These are phyloP conservation scores for Boletellus sp. DNA, from an alignment of 768 basidiomycete genomes.

Conservation along the genomic window DNA sequence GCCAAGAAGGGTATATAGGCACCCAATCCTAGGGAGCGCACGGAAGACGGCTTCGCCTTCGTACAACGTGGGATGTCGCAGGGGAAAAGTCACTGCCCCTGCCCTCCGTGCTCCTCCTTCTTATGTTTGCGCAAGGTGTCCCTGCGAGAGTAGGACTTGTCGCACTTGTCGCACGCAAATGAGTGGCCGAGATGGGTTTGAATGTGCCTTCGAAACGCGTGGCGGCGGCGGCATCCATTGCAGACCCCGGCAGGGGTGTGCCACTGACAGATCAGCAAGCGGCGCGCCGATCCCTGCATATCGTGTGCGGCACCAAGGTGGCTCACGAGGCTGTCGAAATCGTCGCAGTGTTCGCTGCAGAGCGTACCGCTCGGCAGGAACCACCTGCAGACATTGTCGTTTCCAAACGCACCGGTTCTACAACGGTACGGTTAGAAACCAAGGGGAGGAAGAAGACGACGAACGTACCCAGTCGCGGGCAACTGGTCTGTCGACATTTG, in stretches of 20 bases:
- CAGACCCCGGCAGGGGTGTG: background rate
- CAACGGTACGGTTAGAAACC: background rate
- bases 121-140: slow-evolving; percentile 3
- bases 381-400: background rate
- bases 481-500: too few species aligned
- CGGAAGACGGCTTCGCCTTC: too few species aligned
- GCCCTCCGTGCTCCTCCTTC: background rate
- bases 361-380: background rate
- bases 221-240: background rate
- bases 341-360: background rate
- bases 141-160: background rate
- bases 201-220: slow-evolving; percentile 7
- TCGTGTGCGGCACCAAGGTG: background rate
- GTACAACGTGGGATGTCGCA: background rate
- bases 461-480: background rate
- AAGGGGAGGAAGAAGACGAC: background rate
- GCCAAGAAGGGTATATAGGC: too few species aligned
- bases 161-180: background rate
- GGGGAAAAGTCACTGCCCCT: background rate
- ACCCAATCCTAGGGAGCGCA: too few species aligned
- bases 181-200: background rate
- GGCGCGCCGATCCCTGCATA: background rate
- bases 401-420: background rate
- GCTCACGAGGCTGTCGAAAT: slow-evolving; percentile 1
- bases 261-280: slow-evolving; percentile 6